A percentile compares a stretch with the other conserved stretches of the same genome.
phyloP scores from a whole-genome alignment of 371 early-diverging fungal genomes.

The Mortierella sp. region DNA sequence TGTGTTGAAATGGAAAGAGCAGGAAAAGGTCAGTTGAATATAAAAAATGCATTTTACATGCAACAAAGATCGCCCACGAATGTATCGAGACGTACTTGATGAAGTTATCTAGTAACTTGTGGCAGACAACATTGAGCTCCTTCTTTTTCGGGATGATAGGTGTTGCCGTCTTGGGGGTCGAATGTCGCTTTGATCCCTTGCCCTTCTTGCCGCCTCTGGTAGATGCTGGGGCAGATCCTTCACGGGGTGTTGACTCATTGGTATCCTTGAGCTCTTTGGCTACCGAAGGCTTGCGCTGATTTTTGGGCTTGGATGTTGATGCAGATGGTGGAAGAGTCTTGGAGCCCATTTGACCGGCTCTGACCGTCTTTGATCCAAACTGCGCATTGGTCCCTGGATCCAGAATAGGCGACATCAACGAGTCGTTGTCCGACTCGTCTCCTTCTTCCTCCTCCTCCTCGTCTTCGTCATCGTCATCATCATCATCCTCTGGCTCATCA shows the following conservation, averaged over 20 bases:
- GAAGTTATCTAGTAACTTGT: slow-evolving; percentile 66
- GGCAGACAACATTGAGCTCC: slow-evolving; percentile 63
- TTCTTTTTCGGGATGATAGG: slow-evolving; percentile 55
- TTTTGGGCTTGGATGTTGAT: slow-evolving; percentile 24
- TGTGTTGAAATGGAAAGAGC: not conserved
- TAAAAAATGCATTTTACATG: not conserved
- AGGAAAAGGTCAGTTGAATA: too few relatives aligned
- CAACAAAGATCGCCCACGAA: not conserved
- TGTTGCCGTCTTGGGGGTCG: slow-evolving; percentile 50
- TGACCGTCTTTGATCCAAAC: slow-evolving; percentile 33
- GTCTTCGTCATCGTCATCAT: slow-evolving; percentile 48
- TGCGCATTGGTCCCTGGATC: slow-evolving; percentile 21
- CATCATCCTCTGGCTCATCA: slow-evolving; percentile 56
- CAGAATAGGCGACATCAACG: slow-evolving; percentile 17
- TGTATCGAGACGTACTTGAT: slow-evolving; percentile 59
- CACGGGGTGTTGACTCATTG: slow-evolving; percentile 36
- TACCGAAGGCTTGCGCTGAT: slow-evolving; percentile 8
- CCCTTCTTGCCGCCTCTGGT: slow-evolving; percentile 35
- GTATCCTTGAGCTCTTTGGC: slow-evolving; percentile 25
- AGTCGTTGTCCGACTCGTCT: slow-evolving; percentile 20
- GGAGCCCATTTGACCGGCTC: slow-evolving; percentile 25
- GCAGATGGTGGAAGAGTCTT: slow-evolving; percentile 39
- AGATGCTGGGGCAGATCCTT: slow-evolving; percentile 63
- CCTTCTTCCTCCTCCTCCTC: slow-evolving; percentile 39
- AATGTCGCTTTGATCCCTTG: slow-evolving; percentile 27